Conservation (phyloP, 75 land plant genomes). For the Chamaecyparis obtusa region DNA sequence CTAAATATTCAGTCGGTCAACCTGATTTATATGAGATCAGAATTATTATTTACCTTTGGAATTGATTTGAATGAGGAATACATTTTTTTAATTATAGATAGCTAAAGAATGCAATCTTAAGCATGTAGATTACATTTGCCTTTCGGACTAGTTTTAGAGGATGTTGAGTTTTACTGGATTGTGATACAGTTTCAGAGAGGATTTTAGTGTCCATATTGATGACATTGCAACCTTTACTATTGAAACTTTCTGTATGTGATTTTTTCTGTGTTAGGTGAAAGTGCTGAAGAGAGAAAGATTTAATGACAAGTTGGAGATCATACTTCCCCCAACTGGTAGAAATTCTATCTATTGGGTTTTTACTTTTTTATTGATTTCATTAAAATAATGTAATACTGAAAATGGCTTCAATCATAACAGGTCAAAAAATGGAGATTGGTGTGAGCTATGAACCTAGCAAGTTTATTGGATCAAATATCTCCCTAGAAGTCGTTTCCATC, state of each 20-base stretch:
- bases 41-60: background rate
- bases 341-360: background rate
- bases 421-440: conserved; percentile 70
- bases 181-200: background rate
- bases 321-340: conserved; percentile 48
- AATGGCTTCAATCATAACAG: conserved; percentile 30
- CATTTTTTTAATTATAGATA: background rate
- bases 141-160: background rate
- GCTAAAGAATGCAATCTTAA: background rate
- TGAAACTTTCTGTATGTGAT: background rate
- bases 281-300: conserved; percentile 28
- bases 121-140: background rate
- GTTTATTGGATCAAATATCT: conserved; percentile 2
- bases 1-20: too few relatives aligned
- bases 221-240: background rate
- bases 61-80: background rate
- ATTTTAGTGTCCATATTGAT: background rate
- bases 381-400: background rate
- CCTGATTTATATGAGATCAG: too few relatives aligned
- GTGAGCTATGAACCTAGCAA: conserved; percentile 49
- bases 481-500: background rate
- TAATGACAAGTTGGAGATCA: conserved; percentile 42
- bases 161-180: background rate
- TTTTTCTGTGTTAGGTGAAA: conserved; percentile 34
- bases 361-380: background rate